These are phyloP conservation scores for Lepidium didymum DNA, from an alignment of 345 rosid genomes.

Conservation along the genomic window DNA sequence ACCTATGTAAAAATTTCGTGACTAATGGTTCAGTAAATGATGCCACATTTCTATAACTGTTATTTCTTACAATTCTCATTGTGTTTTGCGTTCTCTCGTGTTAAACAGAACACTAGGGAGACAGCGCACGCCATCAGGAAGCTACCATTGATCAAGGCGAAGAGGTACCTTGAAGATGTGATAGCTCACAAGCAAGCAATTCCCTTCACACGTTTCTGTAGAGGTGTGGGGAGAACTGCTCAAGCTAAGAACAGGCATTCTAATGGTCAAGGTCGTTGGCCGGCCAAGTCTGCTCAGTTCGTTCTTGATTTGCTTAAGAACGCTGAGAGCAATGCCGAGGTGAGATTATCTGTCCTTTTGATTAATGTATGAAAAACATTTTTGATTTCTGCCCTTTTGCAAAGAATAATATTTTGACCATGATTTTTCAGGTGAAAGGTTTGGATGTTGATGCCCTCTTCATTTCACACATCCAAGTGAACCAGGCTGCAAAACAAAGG, in stretches of 20 bases:
- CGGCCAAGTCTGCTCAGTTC: slow-evolving; percentile 77
- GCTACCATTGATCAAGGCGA: slow-evolving; percentile 80
- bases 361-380: neutral
- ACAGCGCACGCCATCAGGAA: slow-evolving; percentile 85
- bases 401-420: rapidly evolving
- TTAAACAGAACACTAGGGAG: slow-evolving; percentile 76
- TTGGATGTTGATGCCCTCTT: slow-evolving; percentile 84
- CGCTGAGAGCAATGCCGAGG: slow-evolving; percentile 98
- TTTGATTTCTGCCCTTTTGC: neutral
- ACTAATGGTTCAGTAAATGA: slow-evolving; percentile 50
- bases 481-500: slow-evolving; percentile 95
- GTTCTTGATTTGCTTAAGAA: slow-evolving; percentile 88
- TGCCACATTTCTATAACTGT: slow-evolving; percentile 20
- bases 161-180: slow-evolving; percentile 96
- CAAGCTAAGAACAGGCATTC: slow-evolving; percentile 98
- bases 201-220: slow-evolving; percentile 93
- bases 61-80: neutral
- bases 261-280: slow-evolving; percentile 99
- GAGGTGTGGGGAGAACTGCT: slow-evolving; percentile 99
- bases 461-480: slow-evolving; percentile 89
- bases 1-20: slow-evolving; percentile 30
- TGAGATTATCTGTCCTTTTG: neutral
- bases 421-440: slow-evolving; percentile 63
- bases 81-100: neutral
- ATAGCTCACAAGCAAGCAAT: slow-evolving; percentile 95